Evolutionary conservation across 2,329 filamentous ascomycete genomes (phyloP), one percentile per base, ranked within the genome.

Genomic region (Colletotrichum tanaceti): DNA sequence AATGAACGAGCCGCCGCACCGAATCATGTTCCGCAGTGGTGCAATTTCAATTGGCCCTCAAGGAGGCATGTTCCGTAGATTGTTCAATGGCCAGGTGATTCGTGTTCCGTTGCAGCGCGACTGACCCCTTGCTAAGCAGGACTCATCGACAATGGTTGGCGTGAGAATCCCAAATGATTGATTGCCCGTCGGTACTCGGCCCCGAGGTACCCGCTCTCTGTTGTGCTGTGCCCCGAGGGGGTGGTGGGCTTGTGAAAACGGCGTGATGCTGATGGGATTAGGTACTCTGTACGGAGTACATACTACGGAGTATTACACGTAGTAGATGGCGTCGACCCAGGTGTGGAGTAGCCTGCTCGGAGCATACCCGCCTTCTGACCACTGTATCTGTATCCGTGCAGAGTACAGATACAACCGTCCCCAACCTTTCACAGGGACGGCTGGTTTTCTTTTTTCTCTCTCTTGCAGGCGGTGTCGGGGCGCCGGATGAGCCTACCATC

Each of bases 141-240:
- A 47, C 39, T 55, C 43, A 18, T 39, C 49, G 41, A 20, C 28
- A 22, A 24, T 54, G 61, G 55, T 65, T 68, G 55, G 61, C 65
- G 47, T 47, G 35, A 13, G 9, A 22, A 28, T 32, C 53, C 43
- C 13, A 22, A 39, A 38, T 47, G 13, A 32, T 32, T 32, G 28
- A 32, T 24, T 50, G 39, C 43, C 38, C 24, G 43, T 65, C 62
- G 65, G 62, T 55, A 60, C 49, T 60, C 65, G 65, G 62, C 55
- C 65, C 62, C 65, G 62, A 65, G 22, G 65, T 60, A 59, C 38
- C 62, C 62, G 55, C 65, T 65, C 60, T 68, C 61, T 38, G 43
- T 20, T 60, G 24, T 7, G 28, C 54, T 39, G 47, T 54, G 39
- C 46, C 32, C 41, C 13, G 22, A 53, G 46, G n/a, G 52, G 44